Conservation (phyloP, 2,329 filamentous ascomycete genomes). For the Exophiala xenobiotica region DNA sequence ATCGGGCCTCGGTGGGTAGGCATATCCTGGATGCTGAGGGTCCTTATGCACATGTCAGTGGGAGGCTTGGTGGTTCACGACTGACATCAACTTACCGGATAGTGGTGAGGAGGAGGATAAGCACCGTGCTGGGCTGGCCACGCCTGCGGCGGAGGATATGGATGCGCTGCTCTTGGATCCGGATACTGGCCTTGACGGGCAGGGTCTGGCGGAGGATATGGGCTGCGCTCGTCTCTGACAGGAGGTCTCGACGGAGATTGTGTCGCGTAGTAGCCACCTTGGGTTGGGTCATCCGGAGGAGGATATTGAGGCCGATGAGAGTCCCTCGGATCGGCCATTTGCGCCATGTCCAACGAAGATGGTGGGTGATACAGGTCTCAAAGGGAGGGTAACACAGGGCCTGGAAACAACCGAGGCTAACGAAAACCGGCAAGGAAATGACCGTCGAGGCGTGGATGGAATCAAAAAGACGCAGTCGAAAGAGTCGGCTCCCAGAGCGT, state of each 20-base stretch:
- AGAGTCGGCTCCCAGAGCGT: constrained; percentile 24
- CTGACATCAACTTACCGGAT: constrained; percentile 37
- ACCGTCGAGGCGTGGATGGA: constrained; percentile 22
- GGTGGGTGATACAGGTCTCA: constrained; percentile 21
- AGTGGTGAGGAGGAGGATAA: constrained; percentile 35
- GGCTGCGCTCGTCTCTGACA: constrained; percentile 24
- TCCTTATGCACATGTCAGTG: constrained; percentile 22
- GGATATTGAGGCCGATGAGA: constrained; percentile 27
- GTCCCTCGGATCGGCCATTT: constrained; percentile 29
- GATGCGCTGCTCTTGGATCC: constrained; percentile 38
- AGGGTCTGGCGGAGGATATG: constrained; percentile 37
- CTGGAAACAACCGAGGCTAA: constrained; percentile 29
- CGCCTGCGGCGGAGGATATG: constrained; percentile 37
- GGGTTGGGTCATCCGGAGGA: constrained; percentile 26
- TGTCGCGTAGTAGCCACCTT: constrained; percentile 27
- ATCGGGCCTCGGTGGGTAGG: constrained; percentile 39
- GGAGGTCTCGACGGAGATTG: constrained; percentile 24
- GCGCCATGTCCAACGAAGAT: constrained; percentile 28
- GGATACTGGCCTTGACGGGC: constrained; percentile 48
- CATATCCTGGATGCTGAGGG: constrained; percentile 33
- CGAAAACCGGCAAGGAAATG: constrained; percentile 25
- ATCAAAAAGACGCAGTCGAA: constrained; percentile 13
- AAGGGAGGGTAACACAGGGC: constrained; percentile 23
- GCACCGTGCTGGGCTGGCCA: constrained; percentile 31
- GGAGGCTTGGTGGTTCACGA: constrained; percentile 6